These are phyloP conservation scores for Talaromyces wortmannii DNA, from an alignment of 495 filamentous ascomycete genomes.

Conservation along the genomic window DNA sequence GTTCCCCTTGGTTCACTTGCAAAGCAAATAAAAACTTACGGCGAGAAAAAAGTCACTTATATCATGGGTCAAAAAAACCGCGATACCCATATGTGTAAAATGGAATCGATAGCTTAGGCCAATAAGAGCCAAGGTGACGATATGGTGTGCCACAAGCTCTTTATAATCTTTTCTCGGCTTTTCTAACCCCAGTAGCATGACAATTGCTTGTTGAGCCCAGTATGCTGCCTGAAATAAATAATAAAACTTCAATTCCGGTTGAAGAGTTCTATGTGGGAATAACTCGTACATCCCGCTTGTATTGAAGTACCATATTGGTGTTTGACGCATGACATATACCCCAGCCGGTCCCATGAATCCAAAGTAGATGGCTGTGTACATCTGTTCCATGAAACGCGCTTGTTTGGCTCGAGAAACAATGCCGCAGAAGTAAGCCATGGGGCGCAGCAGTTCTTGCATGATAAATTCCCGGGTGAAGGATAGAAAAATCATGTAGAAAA, in stretches of 20 bases:
- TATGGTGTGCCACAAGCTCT: conserved; percentile 82
- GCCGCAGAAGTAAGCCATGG: conserved; percentile 53
- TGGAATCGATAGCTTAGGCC: conserved; percentile 83
- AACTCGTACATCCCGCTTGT: conserved; percentile 73
- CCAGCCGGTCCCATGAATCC: conserved; percentile 69
- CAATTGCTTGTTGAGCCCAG: conserved; percentile 86
- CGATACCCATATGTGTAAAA: conserved; percentile 87
- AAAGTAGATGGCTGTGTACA: conserved; percentile 87
- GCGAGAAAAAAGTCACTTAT: conserved; percentile 91
- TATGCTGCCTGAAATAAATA: conserved; percentile 88
- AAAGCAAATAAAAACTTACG: conserved; percentile 41
- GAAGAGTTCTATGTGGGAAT: conserved; percentile 75
- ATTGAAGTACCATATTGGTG: conserved; percentile 90
- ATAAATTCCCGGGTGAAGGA: conserved; percentile 86
- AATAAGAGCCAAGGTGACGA: conserved; percentile 76
- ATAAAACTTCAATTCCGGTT: conserved; percentile 77
- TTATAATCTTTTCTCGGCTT: conserved; percentile 84
- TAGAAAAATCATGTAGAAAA: conserved; percentile 76
- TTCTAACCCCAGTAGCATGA: conserved; percentile 74
- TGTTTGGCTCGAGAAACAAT: conserved; percentile 67
- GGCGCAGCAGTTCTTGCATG: conserved; percentile 79
- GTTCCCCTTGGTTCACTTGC: too few species aligned
- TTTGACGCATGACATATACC: conserved; percentile 76
- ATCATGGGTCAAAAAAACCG: conserved; percentile 87
- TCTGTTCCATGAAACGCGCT: conserved; percentile 84